Evolutionary conservation across 345 rosid genomes (phyloP), one percentile per base, ranked within the genome.

Genomic region (Euphorbia pulcherrima): DNA sequence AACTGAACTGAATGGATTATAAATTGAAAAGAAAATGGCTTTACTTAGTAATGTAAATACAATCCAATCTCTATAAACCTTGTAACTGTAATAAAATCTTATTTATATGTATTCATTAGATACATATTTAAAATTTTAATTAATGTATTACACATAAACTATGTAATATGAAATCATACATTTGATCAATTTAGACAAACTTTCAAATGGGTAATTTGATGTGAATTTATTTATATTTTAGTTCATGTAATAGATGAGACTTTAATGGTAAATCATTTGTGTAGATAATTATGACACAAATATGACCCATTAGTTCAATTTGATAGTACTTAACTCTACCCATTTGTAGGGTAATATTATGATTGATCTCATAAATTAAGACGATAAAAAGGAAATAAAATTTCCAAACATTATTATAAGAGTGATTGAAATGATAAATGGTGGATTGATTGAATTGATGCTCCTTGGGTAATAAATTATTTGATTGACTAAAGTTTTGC

Each of bases 401-500:
- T 50, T 50, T 3, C 10, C 56, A 12, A 20, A 53, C 14, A 9
- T 53, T 53, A 53, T 53, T 53, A 53, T 12, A 21, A 28, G 57
- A 53, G 0, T 21, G 28, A 8, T 12, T 7, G 11, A 7, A 5
- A 39, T 39, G 26, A 60, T 37, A 18, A 30, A 35, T 23, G 23
- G 6, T 1, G 5, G 28, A 5, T 24, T 5, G 37, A 48, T 47
- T 27, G 23, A 11, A 6, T 18, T 44, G 50, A 18, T 12, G 50
- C 12, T 33, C 37, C 37, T 33, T 33, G 7, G 37, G 50, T 44
- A 44, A 6, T 6, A 14, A 11, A 44, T 28, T 10, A 56, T 68
- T 33, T 57, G 62, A 67, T 8, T 27, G 1, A 41, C 35, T 55
- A 24, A 56, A 68, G 55, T 57, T 46, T 41, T 68, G 21, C 55